Evolutionary conservation across 331 rosid species (phyloP), one percentile per base, ranked within the genome.

Genomic region (Telfairia occidentalis): DNA sequence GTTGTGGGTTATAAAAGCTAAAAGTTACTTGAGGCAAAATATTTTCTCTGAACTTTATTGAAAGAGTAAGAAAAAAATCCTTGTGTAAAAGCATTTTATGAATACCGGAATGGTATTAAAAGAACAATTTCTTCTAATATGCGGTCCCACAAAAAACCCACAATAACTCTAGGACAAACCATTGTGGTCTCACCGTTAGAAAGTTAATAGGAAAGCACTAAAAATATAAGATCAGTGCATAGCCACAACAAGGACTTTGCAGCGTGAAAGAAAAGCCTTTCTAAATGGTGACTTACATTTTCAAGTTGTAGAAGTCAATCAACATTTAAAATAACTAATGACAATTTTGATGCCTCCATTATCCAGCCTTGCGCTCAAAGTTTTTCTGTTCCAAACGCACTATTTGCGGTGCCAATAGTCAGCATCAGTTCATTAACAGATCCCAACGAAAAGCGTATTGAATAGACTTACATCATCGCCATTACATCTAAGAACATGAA

Each of bases 251-350:
- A 38, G 12, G 49, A 19, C 34, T 65, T 65, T 38, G 34, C 67
- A 63, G 29, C 71, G 71, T 63, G 46, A 18, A 63, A 34, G 71
- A 63, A 63, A 63, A 63, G 71, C 46, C 50, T 61, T 34, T 19
- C 50, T 65, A 65, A 40, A 40, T 19, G 30, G 72, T 12, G 50
- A 38, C 72, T 21, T 65, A 50, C 50, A 38, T 38, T 65, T 10
- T 19, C n/a, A 55, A 55, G 26, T 65, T 9, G 72, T 38, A 40
- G 32, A 8, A 10, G 32, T 38, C 72, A 38, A 65, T 37, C 72
- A n/a, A 35, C 32, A 26, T 38, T 65, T 24, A 57, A 21, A 12
- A 9, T 35, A 37, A 35, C 16, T n/a, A 4, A 19, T 13, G 30
- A 38, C 7, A 8, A 5, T 9, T 64, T 21, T 19, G 48, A 21